These are phyloP conservation scores for Myxozyma sirexii DNA, from an alignment of 805 yeast genomes.

Conservation along the genomic window DNA sequence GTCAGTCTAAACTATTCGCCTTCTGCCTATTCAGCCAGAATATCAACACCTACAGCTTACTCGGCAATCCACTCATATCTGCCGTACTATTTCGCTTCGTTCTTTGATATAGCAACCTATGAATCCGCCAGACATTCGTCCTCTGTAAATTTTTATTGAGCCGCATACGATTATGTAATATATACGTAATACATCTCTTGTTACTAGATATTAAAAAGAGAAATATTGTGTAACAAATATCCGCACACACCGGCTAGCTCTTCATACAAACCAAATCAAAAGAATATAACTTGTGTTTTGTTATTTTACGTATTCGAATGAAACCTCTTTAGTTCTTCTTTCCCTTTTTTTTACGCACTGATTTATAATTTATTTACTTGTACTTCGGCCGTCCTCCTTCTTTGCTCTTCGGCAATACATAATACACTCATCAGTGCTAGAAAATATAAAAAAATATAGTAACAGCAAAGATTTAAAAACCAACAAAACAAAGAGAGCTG, in stretches of 20 bases:
- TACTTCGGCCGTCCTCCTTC: not conserved
- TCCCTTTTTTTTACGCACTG: not conserved
- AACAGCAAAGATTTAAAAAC: not conserved
- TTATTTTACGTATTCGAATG: not conserved
- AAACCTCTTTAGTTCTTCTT: not conserved
- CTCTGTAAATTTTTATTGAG: not conserved
- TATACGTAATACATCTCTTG: not conserved
- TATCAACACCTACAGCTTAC: too few relatives aligned
- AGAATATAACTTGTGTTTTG: not conserved
- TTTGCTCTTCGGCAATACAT: not conserved
- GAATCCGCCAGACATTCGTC: too few relatives aligned
- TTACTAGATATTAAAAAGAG: too few relatives aligned
- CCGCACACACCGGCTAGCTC: too few relatives aligned
- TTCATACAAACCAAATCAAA: too few relatives aligned
- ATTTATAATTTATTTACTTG: not conserved
- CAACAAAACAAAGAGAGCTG: not conserved
- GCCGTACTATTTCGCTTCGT: too few relatives aligned
- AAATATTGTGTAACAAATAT: too few relatives aligned
- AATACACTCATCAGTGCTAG: not conserved
- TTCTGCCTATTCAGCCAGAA: too few relatives aligned
- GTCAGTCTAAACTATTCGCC: not conserved
- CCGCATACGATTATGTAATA: not conserved
- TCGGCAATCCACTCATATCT: too few relatives aligned
- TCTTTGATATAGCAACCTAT: too few relatives aligned
- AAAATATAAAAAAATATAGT: not conserved